Conservation (phyloP, 108 stramenopile species). For the Schizochytrium sp. region DNA sequence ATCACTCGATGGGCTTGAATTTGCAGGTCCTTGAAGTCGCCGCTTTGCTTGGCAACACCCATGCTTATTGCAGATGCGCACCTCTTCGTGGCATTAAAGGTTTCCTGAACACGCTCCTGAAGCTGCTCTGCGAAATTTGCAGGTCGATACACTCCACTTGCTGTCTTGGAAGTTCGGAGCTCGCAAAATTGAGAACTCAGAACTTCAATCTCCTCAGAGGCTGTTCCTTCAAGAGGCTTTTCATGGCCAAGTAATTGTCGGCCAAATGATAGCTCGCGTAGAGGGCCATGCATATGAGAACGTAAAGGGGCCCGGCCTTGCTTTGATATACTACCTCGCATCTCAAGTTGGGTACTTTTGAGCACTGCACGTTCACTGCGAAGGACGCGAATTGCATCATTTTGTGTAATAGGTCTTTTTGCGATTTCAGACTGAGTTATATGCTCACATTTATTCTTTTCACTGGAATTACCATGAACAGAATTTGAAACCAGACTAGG, state of each 20-base stretch:
- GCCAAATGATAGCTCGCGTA: background rate
- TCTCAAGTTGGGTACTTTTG: background rate
- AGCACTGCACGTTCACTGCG: conserved; percentile 3
- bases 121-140: background rate
- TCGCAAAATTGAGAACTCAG: no score
- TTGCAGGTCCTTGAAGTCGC: background rate
- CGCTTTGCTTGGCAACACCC: background rate
- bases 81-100: background rate
- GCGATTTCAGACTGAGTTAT: background rate
- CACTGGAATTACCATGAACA: background rate
- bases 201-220: no score
- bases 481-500: background rate
- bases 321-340: background rate
- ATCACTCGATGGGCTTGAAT: background rate
- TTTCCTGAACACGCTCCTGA: background rate
- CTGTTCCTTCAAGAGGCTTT: no score
- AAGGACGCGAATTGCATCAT: background rate
- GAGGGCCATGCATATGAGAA: background rate
- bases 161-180: no score
- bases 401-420: background rate
- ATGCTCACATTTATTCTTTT: background rate
- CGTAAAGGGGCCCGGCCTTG: background rate
- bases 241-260: no score
- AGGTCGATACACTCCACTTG: background rate
- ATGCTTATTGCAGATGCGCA: background rate